Evolutionary conservation across 495 filamentous ascomycete genomes (phyloP).

Genomic region (Oleoguttula mirabilis): DNA sequence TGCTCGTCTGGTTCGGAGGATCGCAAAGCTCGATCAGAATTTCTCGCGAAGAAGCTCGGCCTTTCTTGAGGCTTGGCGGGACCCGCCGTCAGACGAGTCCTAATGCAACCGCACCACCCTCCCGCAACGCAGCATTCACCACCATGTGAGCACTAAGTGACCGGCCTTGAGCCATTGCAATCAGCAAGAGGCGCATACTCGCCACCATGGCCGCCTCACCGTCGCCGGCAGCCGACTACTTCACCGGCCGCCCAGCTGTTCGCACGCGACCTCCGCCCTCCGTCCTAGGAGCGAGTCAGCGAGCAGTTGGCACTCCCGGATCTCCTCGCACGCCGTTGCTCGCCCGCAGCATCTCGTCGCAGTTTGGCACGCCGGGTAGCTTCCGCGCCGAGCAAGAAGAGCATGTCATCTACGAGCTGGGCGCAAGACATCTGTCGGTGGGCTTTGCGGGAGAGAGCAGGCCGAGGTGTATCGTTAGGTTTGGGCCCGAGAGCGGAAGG

Average conservation of each 20-base stretch:
- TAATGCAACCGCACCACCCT: no score
- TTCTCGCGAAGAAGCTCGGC: no score
- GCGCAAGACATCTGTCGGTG: slow-evolving; percentile 62
- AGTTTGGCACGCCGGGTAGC: slow-evolving; percentile 58
- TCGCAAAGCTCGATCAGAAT: no score
- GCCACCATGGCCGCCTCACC: slow-evolving; percentile 1
- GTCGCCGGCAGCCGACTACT: slow-evolving; percentile 13
- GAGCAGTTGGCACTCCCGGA: slow-evolving; percentile 1
- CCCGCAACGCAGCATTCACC: no score
- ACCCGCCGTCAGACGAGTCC: no score
- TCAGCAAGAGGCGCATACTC: no score
- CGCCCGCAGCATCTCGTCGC: slow-evolving; percentile 42
- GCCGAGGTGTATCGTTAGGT: slow-evolving; percentile 60
- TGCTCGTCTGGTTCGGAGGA: no score
- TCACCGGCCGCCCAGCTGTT: slow-evolving; percentile 5
- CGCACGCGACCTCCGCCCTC: slow-evolving; percentile 7
- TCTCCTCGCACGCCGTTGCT: slow-evolving; percentile 42
- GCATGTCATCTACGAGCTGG: slow-evolving; percentile 68
- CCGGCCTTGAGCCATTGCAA: no score
- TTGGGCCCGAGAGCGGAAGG: slow-evolving; percentile 60
- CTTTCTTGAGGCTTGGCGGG: no score
- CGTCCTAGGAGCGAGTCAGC: not conserved
- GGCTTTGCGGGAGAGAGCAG: slow-evolving; percentile 73
- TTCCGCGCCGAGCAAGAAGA: slow-evolving; percentile 73
- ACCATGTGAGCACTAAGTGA: not conserved